phyloP scores from a whole-genome alignment of 768 basidiomycete genomes.

The Inosperma sp. region DNA sequence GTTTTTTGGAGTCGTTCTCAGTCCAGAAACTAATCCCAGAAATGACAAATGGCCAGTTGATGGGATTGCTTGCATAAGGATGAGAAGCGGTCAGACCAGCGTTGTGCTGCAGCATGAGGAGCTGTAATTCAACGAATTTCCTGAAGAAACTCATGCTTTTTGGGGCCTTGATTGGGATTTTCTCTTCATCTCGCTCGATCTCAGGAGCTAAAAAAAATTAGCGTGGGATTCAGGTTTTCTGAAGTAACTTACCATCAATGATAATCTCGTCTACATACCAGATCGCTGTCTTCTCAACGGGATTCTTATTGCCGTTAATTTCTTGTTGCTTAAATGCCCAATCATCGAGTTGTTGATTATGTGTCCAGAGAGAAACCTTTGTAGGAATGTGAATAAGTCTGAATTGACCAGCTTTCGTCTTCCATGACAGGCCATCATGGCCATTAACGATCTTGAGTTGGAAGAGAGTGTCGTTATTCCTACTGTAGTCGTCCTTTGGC shows the following conservation, averaged over 20 bases:
- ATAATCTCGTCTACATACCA: conserved; percentile 91
- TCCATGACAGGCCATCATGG: conserved; percentile 78
- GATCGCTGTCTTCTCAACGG: conserved; percentile 70
- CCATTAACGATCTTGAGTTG: conserved; percentile 67
- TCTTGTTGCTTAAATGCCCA: conserved; percentile 99
- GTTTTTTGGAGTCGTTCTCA: conserved; percentile 72
- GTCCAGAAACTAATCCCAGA: conserved; percentile 99
- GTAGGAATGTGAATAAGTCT: conserved; percentile 85
- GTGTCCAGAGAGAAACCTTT: conserved; percentile 93
- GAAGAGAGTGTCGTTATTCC: conserved; percentile 90
- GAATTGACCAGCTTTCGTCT: conserved; percentile 92
- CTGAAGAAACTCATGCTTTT: conserved; percentile 88
- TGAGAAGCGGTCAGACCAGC: conserved; percentile 98
- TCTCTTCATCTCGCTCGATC: conserved; percentile 46
- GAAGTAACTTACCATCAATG: conserved; percentile 32
- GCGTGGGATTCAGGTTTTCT: conserved; percentile 4
- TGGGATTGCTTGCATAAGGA: conserved; percentile 92
- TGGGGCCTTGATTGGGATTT: conserved; percentile 54
- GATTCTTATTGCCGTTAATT: conserved; percentile 94
- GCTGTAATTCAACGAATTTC: conserved; percentile 90
- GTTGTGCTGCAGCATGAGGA: conserved; percentile 97
- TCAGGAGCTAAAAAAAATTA: conserved; percentile 41
- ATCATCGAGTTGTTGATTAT: conserved; percentile 77
- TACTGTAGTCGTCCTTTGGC: conserved; percentile 68
- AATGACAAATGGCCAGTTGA: conserved; percentile 97